These are phyloP conservation scores for Boletus fagicola DNA, from an alignment of 768 basidiomycete genomes.

Conservation along the genomic window DNA sequence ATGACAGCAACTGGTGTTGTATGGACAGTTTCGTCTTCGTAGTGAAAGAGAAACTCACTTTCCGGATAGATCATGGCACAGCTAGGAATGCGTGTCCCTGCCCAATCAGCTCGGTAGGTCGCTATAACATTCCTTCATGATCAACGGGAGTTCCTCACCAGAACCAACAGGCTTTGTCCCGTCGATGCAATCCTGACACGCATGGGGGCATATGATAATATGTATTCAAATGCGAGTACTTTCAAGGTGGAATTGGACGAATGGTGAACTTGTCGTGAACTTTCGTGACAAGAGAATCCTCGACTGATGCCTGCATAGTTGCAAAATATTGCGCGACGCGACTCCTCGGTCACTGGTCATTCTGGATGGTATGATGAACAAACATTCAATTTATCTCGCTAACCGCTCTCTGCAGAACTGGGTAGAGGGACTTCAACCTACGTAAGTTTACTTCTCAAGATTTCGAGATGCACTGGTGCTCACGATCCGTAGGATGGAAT, in stretches of 20 bases:
- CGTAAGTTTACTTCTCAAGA: constrained; percentile 41
- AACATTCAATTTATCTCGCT: constrained; percentile 5
- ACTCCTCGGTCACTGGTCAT: constrained; percentile 94
- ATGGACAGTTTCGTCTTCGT: constrained; percentile 24
- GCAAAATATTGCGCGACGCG: constrained; percentile 90
- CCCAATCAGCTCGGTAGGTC: constrained; percentile 67
- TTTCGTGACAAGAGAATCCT: not conserved
- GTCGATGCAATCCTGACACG: constrained; percentile 91
- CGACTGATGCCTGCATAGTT: constrained; percentile 44
- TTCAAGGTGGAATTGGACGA: constrained; percentile 99
- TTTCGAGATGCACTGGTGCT: constrained; percentile 12
- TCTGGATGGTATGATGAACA: constrained; percentile 68
- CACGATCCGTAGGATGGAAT: constrained; percentile 76
- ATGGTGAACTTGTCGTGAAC: constrained; percentile 51
- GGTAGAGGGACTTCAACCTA: constrained; percentile 95
- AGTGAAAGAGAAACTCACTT: constrained; percentile 4
- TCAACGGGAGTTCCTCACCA: constrained; percentile 4
- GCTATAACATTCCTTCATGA: not conserved
- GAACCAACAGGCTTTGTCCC: constrained; percentile 64
- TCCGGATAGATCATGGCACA: constrained; percentile 78
- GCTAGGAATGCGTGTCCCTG: constrained; percentile 94
- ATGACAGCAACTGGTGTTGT: constrained; percentile 95
- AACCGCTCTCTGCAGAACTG: constrained; percentile 57
- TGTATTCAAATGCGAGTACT: constrained; percentile 91
- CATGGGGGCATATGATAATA: constrained; percentile 99